Evolutionary conservation across 352 stramenopile species (phyloP), one percentile per base, ranked within the genome.

Genomic region (Phytopythium chamaehyphon): DNA sequence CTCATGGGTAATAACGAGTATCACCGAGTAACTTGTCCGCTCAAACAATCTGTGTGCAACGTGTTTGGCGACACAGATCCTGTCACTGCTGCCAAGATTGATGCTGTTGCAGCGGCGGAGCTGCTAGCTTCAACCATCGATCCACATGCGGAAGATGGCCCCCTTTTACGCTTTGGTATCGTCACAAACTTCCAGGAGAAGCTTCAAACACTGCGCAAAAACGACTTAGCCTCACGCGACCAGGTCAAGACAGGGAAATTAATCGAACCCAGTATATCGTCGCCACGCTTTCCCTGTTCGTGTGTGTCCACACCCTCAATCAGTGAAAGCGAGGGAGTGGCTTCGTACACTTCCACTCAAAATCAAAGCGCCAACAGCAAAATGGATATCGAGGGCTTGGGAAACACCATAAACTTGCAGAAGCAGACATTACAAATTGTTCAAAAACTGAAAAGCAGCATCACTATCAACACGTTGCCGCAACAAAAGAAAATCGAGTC

Each of bases 1-100:
- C 58, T 65, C n/a, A 54, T 76, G 2, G 51, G 53, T 46, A 69
- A 70, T 36, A 71, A 71, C 38, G 67, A 73, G 43, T 52, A 55
- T 1, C 61, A 67, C 21, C 49, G 56, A 1, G 64, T 69, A 2
- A 51, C 57, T 0, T 73, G 64, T 11, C 53, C 57, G 7, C 48
- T 73, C 10, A 67, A 51, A 3, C 51, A 64, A 2, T 61, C 67
- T 38, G 64, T 67, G 42, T 53, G 54, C 7, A 59, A 58, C 5
- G 57, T 73, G 0, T 66, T 52, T 15, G 46, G 19, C 4, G 46
- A 52, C 16, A 3, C 14, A 4, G 19, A 52, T 19, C 14, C 46
- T 33, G 46, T 5, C 4, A 28, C 15, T 21, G 33, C 11, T 14
- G 15, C 2, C 18, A 15, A 15, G 4, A 22, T 43, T 1, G 31